Evolutionary conservation across 306 rosid species (phyloP), one percentile per base, ranked within the genome.

Genomic region (Lathyrus oleraceus): DNA sequence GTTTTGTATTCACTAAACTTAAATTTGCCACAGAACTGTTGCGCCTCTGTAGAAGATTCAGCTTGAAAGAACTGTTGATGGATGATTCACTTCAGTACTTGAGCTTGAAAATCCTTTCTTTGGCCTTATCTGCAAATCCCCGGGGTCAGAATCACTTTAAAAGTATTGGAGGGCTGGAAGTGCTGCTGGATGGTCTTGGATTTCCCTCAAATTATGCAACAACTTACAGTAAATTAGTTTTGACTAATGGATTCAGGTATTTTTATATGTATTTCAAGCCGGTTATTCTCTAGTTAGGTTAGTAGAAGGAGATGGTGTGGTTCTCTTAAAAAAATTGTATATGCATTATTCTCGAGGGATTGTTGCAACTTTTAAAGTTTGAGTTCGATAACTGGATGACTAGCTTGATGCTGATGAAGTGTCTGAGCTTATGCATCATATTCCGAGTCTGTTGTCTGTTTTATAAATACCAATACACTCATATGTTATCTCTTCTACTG

Each of bases 151-250:
- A 84, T 79, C 97, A 87, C 88, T 94, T 94, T 75, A 94, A 84
- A 86, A 94, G 98, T 85, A 90, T 94, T 66, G 98, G 98, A 65
- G 98, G 98, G 45, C 90, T 88, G 86, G 98, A 94, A 83, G 98
- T 90, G 80, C 83, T 94, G 81, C 71, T 94, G 86, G 98, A 94
- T 84, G 95, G 97, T 77, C 96, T 94, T 81, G 98, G 98, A 65
- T 69, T 87, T 78, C 85, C 94, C 20, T 86, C 91, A 75, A 85
- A 82, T 85, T 88, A 83, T 82, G 83, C 76, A 23, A 73, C 80
- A 74, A 80, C 73, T 73, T 73, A 67, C 71, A 82, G 75, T 45
- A 75, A 61, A 64, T 57, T 85, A 20, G 72, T 78, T 81, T 72
- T 60, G 73, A 74, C 83, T 65, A 80, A 80, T 61, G 91, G 83